Conservation (phyloP, 192 early-diverging fungal species). For the Coemansia erecta region DNA sequence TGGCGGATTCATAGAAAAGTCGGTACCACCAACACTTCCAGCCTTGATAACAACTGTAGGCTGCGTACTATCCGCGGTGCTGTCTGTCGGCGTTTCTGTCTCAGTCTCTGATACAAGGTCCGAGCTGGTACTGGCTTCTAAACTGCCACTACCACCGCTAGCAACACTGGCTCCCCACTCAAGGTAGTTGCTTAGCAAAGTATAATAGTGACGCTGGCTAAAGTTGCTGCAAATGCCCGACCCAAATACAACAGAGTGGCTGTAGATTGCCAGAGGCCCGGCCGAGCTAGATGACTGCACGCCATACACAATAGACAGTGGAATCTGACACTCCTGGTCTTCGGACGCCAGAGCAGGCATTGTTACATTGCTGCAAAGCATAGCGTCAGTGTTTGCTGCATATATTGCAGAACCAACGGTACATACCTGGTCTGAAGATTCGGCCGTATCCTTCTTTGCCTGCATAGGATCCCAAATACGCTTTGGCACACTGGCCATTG, state of each 20-base stretch:
- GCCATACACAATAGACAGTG: constrained; percentile 32
- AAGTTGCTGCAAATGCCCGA: constrained; percentile 19
- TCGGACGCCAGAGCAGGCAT: constrained; percentile 8
- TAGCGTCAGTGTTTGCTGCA: constrained; percentile 25
- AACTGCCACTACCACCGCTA: not conserved
- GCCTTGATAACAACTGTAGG: not conserved
- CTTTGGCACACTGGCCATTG: constrained; percentile 3
- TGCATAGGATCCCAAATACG: constrained; percentile 17
- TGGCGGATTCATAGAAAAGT: constrained; percentile 16
- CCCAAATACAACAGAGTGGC: constrained; percentile 44
- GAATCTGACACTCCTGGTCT: constrained; percentile 18
- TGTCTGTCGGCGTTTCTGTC: not conserved
- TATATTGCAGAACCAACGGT: constrained; percentile 24
- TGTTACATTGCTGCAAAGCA: constrained; percentile 23
- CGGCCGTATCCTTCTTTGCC: not conserved
- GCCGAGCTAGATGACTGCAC: constrained; percentile 7
- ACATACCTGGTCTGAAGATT: constrained; percentile 16
- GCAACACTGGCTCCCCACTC: constrained; percentile 24
- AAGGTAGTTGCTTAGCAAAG: constrained; percentile 27
- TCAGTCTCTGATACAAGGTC: not conserved
- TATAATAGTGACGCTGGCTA: constrained; percentile 33
- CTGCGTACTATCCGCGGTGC: not conserved
- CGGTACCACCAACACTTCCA: not conserved
- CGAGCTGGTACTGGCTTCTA: not conserved
- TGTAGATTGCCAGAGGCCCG: constrained; percentile 33